Percentiles rank a stretch among this genome's conserved stretches.
Evolutionary conservation across 257 asterid species (phyloP).

Genomic region (Solanum medicagineum): DNA sequence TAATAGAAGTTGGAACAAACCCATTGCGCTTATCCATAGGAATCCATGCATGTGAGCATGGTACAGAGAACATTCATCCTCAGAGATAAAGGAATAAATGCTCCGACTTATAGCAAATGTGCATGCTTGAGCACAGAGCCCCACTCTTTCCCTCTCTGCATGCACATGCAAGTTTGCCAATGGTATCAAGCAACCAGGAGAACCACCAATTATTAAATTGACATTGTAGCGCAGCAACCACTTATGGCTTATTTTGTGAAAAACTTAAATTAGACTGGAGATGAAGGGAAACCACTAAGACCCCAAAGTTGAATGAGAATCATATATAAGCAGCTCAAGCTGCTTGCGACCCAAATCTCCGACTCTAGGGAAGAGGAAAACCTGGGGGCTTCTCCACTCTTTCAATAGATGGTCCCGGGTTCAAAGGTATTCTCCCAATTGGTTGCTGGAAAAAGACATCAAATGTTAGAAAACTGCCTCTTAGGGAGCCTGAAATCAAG

Average conservation of each 20-base stretch:
- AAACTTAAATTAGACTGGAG: neutral
- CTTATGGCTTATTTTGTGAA: neutral
- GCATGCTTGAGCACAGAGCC: neutral
- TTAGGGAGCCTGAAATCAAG: neutral
- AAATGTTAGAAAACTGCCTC: neutral
- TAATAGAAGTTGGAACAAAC: neutral
- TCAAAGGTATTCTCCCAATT: constrained; percentile 39
- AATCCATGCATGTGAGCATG: neutral
- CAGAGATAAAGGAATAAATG: neutral
- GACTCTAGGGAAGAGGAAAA: constrained; percentile 7
- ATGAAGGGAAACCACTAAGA: neutral
- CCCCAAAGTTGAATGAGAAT: neutral
- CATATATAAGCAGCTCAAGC: neutral
- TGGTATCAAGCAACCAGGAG: neutral
- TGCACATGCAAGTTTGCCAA: neutral
- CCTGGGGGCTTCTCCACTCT: constrained; percentile 61
- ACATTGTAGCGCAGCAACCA: neutral
- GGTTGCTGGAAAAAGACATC: constrained; percentile 34
- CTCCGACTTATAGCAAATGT: neutral
- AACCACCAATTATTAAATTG: neutral
- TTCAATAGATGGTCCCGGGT: constrained; percentile 53
- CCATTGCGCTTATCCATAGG: neutral
- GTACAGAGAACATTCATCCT: neutral
- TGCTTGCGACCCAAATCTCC: neutral
- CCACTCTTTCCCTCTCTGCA: neutral